phyloP scores from a whole-genome alignment of 345 rosid genomes.

The Pistacia integerrima region DNA sequence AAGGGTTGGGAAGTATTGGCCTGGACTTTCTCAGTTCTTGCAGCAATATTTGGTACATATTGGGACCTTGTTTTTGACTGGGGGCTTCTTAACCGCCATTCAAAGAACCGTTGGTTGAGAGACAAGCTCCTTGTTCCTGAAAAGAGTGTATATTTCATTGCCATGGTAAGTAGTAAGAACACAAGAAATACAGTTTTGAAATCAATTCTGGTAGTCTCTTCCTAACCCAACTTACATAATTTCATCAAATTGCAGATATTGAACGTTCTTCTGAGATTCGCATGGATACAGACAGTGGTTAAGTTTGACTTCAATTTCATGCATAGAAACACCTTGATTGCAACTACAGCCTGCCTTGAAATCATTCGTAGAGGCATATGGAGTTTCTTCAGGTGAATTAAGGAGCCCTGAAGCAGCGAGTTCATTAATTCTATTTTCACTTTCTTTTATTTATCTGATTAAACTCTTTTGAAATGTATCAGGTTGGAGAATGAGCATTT shows the following conservation, averaged over 20 bases:
- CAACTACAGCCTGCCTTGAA: conserved; percentile 64
- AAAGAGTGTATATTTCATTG: conserved; percentile 46
- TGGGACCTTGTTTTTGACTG: conserved; percentile 75
- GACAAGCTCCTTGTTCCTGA: conserved; percentile 63
- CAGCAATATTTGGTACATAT: conserved; percentile 52
- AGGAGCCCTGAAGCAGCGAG: background rate
- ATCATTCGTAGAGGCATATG: conserved; percentile 74
- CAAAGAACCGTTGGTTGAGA: conserved; percentile 61
- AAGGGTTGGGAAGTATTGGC: conserved; percentile 42
- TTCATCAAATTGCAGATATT: conserved; percentile 34
- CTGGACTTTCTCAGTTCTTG: conserved; percentile 45
- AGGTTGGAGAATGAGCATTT: conserved; percentile 80
- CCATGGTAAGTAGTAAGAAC: conserved; percentile 44
- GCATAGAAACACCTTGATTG: conserved; percentile 37
- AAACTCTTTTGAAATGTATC: background rate
- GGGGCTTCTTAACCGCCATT: conserved; percentile 61
- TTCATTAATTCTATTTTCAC: background rate
- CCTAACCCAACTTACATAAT: background rate
- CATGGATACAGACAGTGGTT: conserved; percentile 70
- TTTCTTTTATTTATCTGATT: background rate
- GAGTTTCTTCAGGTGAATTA: conserved; percentile 66
- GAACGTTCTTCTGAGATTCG: conserved; percentile 58
- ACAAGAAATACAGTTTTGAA: background rate
- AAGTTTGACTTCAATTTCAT: conserved; percentile 30
- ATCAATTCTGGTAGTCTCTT: background rate